Percentiles rank a stretch among this genome's conserved stretches.
Conservation (phyloP, 306 rosid genomes). For the Glycine soja region DNA sequence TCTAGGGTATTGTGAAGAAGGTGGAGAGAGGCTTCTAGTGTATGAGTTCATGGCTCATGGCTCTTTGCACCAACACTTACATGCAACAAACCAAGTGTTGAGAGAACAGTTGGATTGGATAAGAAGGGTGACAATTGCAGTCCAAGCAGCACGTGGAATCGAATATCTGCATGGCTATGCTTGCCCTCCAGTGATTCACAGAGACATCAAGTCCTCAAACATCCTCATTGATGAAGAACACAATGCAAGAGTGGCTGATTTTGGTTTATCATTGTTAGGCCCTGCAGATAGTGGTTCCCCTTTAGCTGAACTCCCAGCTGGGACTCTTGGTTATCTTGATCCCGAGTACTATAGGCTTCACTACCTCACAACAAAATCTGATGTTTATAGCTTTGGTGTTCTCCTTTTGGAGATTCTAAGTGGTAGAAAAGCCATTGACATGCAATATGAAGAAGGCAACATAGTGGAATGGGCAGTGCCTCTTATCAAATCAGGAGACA, state of each 20-base stretch:
- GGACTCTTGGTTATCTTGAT: slow-evolving; percentile 96
- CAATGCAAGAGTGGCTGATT: slow-evolving; percentile 95
- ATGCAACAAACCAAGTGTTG: slow-evolving; percentile 66
- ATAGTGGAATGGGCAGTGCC: slow-evolving; percentile 99
- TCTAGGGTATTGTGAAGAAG: slow-evolving; percentile 92
- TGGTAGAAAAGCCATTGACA: slow-evolving; percentile 94
- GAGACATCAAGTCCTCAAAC: slow-evolving; percentile 94
- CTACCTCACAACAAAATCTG: slow-evolving; percentile 95
- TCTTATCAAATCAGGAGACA: slow-evolving; percentile 73
- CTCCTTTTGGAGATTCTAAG: slow-evolving; percentile 84
- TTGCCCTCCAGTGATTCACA: slow-evolving; percentile 90
- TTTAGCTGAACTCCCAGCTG: slow-evolving; percentile 89
- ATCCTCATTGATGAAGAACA: slow-evolving; percentile 96
- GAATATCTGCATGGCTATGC: slow-evolving; percentile 91
- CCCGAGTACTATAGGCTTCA: slow-evolving; percentile 98
- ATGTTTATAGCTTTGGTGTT: slow-evolving; percentile 95
- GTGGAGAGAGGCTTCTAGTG: slow-evolving; percentile 87
- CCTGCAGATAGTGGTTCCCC: slow-evolving; percentile 93
- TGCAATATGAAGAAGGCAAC: slow-evolving; percentile 89
- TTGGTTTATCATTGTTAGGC: slow-evolving; percentile 84
- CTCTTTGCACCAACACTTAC: slow-evolving; percentile 84
- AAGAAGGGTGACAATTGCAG: slow-evolving; percentile 90
- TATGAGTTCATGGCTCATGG: slow-evolving; percentile 98
- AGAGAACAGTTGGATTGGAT: slow-evolving; percentile 90
- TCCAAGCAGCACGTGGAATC: slow-evolving; percentile 94